Percentiles rank a stretch among this genome's conserved stretches.
Evolutionary conservation across 176 grass and related monocot genomes (phyloP).

Genomic region (Luzula sylvatica): DNA sequence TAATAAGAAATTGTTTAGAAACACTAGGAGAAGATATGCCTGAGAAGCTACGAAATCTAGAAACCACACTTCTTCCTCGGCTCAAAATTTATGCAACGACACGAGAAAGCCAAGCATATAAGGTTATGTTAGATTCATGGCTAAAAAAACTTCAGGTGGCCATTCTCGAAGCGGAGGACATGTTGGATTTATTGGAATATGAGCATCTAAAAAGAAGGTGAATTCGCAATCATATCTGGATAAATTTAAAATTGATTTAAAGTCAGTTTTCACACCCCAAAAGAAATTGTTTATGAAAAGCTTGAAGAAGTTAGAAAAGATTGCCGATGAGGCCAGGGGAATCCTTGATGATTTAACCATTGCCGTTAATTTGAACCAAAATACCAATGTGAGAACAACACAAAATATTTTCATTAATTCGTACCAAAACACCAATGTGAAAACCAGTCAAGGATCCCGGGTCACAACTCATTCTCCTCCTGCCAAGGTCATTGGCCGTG

Average conservation of each 20-base stretch:
- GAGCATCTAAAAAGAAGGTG: neutral
- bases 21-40: neutral
- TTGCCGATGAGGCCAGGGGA: constrained; percentile 17
- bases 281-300: neutral
- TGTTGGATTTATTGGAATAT: constrained; percentile 18
- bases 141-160: constrained; percentile 5
- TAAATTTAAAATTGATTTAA: neutral
- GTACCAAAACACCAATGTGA: neutral
- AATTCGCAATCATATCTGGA: neutral
- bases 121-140: neutral
- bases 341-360: neutral
- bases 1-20: neutral
- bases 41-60: neutral
- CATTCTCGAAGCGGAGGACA: constrained; percentile 25
- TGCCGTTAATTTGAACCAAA: neutral
- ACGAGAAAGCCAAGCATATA: neutral
- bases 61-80: neutral
- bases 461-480: neutral
- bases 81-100: constrained; percentile 10
- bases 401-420: too few species aligned
- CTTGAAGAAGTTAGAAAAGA: constrained; percentile 3
- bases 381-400: neutral
- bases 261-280: neutral
- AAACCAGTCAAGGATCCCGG: neutral
- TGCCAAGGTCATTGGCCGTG: constrained; percentile 14